phyloP scores from a whole-genome alignment of 768 basidiomycete genomes.

The Cytidiella melzeri region DNA sequence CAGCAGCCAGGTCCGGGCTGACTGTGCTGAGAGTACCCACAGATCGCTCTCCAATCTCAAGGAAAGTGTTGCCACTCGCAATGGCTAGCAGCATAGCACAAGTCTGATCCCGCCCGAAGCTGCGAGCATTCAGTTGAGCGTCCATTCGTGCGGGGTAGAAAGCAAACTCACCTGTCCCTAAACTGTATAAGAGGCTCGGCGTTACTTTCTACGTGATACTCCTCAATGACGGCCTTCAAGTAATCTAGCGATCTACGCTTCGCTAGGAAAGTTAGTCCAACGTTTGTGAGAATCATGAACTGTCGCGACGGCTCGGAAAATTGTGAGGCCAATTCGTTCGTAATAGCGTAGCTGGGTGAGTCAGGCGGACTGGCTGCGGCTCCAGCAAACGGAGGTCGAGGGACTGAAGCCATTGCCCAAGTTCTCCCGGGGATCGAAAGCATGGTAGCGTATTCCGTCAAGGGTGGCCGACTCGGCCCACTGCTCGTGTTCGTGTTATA shows the following conservation, averaged over 20 bases:
- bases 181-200: conserved; percentile 79
- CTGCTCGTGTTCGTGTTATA: conserved; percentile 27
- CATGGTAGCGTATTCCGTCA: conserved; percentile 73
- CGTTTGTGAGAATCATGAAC: conserved; percentile 86
- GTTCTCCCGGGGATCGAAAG: conserved; percentile 78
- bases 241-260: conserved; percentile 85
- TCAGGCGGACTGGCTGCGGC: conserved; percentile 24
- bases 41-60: conserved; percentile 51
- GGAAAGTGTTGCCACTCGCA: conserved; percentile 77
- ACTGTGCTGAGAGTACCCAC: conserved; percentile 43
- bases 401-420: conserved; percentile 71
- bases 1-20: conserved; percentile 55
- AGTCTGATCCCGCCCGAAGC: conserved; percentile 88
- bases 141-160: background rate
- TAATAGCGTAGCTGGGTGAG: conserved; percentile 45
- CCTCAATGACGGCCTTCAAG: conserved; percentile 75
- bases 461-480: conserved; percentile 47
- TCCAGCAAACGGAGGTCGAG: conserved; percentile 29
- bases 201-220: conserved; percentile 69
- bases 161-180: conserved; percentile 55
- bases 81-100: conserved; percentile 89
- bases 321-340: conserved; percentile 80
- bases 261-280: conserved; percentile 72
- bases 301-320: conserved; percentile 68
- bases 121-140: conserved; percentile 26